Evolutionary conservation across 306 rosid species (phyloP), one percentile per base, ranked within the genome.

Genomic region (Delonix regia): DNA sequence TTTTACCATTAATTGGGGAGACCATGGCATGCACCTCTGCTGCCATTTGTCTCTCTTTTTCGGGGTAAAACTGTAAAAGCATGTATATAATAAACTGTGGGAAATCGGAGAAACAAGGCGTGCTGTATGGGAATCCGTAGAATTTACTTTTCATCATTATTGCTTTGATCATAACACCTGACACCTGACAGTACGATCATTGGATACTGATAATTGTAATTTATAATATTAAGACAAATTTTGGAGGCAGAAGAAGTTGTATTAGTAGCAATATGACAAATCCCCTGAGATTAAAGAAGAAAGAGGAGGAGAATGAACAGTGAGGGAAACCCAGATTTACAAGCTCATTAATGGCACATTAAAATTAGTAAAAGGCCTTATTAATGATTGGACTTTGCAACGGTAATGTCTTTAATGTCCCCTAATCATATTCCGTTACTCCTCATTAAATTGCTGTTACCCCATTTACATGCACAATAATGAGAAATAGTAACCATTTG

Each of bases 1-100:
- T 67, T 48, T 47, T 48, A 48, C 77, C 44, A 34, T 18, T 68
- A 13, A 75, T 12, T 9, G 60, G 7, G 27, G 64, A 55, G 21
- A 21, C 49, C 86, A 83, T 51, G 60, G 14, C 69, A 33, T 8
- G 42, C 80, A 18, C 74, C 36, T 67, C 38, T 14, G 52, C 33
- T 9, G 27, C 28, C 15, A 9, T 76, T 62, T 21, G 33, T 15
- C 30, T 15, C 30, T 8, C 8, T 7, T 42, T 33, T 45, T 3
- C 2, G 64, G 39, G 39, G 39, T 28, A 63, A 63, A 63, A 63
- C 2, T 13, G 41, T 30, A 60, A 28, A 33, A 21, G 27, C 3
- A 21, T 1, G 49, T 12, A 11, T n/a, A n/a, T n/a, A n/a, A n/a
- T n/a, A n/a, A n/a, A n/a, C n/a, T n/a, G n/a, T n/a, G n/a, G n/a